phyloP scores from a whole-genome alignment of 1,284 basidiomycete species.

The Apiotrichum akiyoshidainum region DNA sequence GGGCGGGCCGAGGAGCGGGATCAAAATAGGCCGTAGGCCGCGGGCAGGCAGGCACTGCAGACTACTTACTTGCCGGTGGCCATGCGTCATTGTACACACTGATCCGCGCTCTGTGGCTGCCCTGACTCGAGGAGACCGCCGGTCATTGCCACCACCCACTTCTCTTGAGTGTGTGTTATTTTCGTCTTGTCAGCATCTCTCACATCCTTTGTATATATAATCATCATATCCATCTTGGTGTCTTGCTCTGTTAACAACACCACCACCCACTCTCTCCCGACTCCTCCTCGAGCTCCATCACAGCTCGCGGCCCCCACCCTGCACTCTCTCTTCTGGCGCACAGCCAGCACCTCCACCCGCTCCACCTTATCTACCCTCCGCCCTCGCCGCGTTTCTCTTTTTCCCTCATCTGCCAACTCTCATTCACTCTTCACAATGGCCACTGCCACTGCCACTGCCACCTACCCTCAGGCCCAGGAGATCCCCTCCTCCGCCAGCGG shows the following conservation, averaged over 20 bases:
- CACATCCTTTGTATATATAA: neutral
- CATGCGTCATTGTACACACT: too few species aligned
- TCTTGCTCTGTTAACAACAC: neutral
- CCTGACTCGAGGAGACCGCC: too few species aligned
- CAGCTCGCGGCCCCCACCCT: neutral
- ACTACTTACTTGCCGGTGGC: too few species aligned
- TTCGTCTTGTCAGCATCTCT: neutral
- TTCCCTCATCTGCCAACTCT: neutral
- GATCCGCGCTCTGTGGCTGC: too few species aligned
- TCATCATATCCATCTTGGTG: neutral
- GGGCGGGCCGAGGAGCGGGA: too few species aligned
- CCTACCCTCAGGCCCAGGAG: conserved; percentile 4
- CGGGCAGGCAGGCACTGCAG: too few species aligned
- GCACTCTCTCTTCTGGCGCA: neutral
- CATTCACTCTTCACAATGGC: neutral
- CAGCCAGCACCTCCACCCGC: neutral
- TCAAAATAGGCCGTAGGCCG: too few species aligned
- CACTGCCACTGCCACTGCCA: neutral
- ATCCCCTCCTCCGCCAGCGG: neutral
- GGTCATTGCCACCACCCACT: too few species aligned
- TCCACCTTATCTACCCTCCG: neutral
- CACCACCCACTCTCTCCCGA: neutral
- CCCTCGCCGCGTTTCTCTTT: too few species aligned
- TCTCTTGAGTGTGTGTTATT: too few species aligned
- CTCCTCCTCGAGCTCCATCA: neutral